Base-by-base conservation (phyloP, 768 basidiomycete genomes). In the Suillus lakei region DNA sequence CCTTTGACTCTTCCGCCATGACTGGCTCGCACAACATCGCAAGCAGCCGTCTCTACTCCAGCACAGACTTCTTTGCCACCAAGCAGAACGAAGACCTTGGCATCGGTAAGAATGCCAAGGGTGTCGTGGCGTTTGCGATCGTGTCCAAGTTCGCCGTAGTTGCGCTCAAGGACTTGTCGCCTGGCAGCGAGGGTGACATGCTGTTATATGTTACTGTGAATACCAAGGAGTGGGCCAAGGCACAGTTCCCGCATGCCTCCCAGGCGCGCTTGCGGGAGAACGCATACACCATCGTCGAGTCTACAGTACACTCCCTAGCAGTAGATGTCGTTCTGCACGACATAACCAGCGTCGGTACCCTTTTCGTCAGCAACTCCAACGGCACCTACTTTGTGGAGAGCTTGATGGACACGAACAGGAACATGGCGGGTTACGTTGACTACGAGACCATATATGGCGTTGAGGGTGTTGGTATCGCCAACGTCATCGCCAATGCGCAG, bases 311-410 rank as follows among this genome's bases (percentile, higher is more conserved):
- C 74, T 98, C 96, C 8, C 85, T 99, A 30, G 94, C 91, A 5
- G 93, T 99, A 44, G 98, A 99, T 73, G 96, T 99, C 54, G 87
- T 97, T 60, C 83, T 93, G 10, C 87, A 89, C 63, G 86, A 90
- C 67, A 76, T 80, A 58, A 79, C 79, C 63, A 76, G 81, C 12
- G 86, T 96, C 50, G 98, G 98, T 2, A 98, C 97, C 2, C 80
- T 99, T 16, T 99, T 98, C 81, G 91, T 97, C 62, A 93, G 91
- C 79, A 98, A 98, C 77, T 94, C 92, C 43, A 96, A 98, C 70
- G 98, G 98, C 4, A 98, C 96, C 16, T 96, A 88, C 78, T 99
- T 99, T 75, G 91, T 95, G 12, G 86, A 96, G 78, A 91, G 92
- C 70, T 82, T 99, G 65, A 87, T 90, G 78, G 90, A 97, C 72